Base-by-base conservation (phyloP, 2,329 filamentous ascomycete genomes). In the Epicoccum sorghinum region DNA sequence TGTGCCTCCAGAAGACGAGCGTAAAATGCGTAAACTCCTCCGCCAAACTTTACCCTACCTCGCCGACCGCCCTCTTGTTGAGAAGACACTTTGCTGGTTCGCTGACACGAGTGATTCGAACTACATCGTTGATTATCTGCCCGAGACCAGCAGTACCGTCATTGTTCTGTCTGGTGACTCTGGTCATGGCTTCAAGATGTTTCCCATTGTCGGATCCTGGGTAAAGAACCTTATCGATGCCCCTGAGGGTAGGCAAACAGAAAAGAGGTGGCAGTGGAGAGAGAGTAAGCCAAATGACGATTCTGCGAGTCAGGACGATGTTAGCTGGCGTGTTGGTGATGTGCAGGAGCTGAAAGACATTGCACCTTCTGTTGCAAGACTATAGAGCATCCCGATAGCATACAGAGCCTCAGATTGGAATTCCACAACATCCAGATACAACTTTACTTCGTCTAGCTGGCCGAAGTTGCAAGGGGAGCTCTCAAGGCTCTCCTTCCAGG, bases 161-260 rank as follows among this genome's bases (percentile, higher is more conserved):
- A 68, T 87, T 2, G 64, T 85, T 0, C 58, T 82, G 0, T 80
- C 82, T 0, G 84, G 84, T 0, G 85, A 87, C 61, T 87, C 83
- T 1, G 85, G 84, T 0, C 84, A 87, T 62, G 83, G 80, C 0
- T 86, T 86, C 68, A 86, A 87, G 70, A 85, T 86, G 82, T 77
- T 87, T 43, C 84, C 83, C 0, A 77, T 85, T 23, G 74, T 84
- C n/a, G 84, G 85, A 0, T 67, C 72, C n/a, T 86, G 68, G 82
- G 78, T 85, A 1, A 74, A 69, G 38, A 74, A 79, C 9, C 60
- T 86, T 4, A 45, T 86, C 0, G 73, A 77, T 18, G 55, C 61
- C 32, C 37, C 58, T 22, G 70, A 76, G 1, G 71, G 75, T 0
- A 63, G 70, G 35, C 83, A 86, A 66, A 67, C 66, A 1, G 67